Evolutionary conservation across 352 stramenopile species (phyloP).

Genomic region (Globisporangium rhizosaccharum): DNA sequence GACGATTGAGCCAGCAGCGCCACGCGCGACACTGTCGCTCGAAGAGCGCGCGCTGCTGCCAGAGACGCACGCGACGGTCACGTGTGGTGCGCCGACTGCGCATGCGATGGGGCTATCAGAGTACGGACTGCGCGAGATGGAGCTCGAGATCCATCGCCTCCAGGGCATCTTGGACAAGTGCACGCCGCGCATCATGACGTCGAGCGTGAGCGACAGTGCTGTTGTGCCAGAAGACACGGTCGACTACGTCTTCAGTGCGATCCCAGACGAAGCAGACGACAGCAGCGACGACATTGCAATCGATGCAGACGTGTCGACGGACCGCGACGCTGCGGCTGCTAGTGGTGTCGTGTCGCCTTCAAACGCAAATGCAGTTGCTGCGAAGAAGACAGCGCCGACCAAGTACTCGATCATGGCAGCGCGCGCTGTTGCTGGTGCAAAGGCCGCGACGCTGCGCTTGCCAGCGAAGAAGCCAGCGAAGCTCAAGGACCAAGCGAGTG

Average conservation of each 20-base stretch:
- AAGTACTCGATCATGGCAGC: constrained; percentile 59
- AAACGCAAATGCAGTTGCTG: constrained; percentile 4
- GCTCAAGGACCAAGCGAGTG: constrained; percentile 33
- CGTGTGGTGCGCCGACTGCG: constrained; percentile 74
- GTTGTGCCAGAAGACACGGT: constrained; percentile 46
- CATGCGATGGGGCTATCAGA: constrained; percentile 76
- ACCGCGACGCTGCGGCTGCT: constrained; percentile 13
- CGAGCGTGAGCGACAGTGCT: constrained; percentile 20
- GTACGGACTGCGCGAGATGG: constrained; percentile 76
- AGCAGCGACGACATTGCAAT: constrained; percentile 24
- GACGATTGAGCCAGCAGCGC: constrained; percentile 5
- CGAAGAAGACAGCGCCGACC: constrained; percentile 18
- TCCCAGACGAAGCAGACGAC: constrained; percentile 31
- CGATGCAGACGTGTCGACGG: constrained; percentile 11
- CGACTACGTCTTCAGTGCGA: constrained; percentile 44
- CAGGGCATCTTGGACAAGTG: constrained; percentile 59
- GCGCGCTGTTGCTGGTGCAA: constrained; percentile 52
- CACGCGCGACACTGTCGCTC: constrained; percentile 17
- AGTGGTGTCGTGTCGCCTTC: constrained; percentile 14
- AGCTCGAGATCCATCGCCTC: constrained; percentile 69
- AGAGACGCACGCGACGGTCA: constrained; percentile 69
- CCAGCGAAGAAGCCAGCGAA: constrained; percentile 34
- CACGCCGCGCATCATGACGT: constrained; percentile 31
- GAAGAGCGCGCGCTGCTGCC: constrained; percentile 35
- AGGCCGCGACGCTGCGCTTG: constrained; percentile 39